A percentile compares a stretch with the other conserved stretches of the same genome.
These are phyloP conservation scores for Colletotrichum tropicale DNA, from an alignment of 2,329 filamentous ascomycete genomes.

Conservation along the genomic window DNA sequence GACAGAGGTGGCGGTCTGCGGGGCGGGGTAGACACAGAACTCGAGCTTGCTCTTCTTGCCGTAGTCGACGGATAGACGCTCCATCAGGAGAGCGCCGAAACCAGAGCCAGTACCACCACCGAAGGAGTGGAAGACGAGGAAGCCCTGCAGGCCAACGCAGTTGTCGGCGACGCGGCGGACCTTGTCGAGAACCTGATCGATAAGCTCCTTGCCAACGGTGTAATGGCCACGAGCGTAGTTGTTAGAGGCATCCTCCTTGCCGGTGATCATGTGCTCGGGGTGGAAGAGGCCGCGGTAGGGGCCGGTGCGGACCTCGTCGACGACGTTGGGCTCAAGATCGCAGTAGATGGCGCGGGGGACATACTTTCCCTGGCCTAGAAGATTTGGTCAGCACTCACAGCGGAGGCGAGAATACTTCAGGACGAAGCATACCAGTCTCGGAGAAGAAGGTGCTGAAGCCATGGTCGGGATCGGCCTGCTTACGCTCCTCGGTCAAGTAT, in stretches of 20 bases:
- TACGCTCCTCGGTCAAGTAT: constrained; percentile 97
- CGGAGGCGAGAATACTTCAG: background rate
- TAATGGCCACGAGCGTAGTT: constrained; percentile 99
- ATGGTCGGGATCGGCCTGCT: constrained; percentile 89
- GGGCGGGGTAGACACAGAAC: constrained; percentile 98
- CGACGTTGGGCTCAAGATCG: constrained; percentile 99
- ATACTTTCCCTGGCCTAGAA: constrained; percentile 92
- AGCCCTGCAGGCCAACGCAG: constrained; percentile 97
- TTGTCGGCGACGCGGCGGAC: constrained; percentile 97
- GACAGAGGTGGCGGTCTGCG: constrained; percentile 94
- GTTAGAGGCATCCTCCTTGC: constrained; percentile 99
- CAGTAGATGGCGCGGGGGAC: constrained; percentile 99
- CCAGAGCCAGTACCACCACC: constrained; percentile 98
- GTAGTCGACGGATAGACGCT: constrained; percentile 98
- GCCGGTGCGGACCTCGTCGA: constrained; percentile 98
- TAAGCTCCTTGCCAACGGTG: constrained; percentile 99
- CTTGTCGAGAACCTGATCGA: constrained; percentile 97
- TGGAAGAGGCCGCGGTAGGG: constrained; percentile 97
- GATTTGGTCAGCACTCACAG: constrained; percentile 1
- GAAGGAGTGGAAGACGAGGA: constrained; percentile 99
- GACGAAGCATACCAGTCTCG: constrained; percentile 79
- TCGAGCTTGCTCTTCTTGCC: constrained; percentile 99
- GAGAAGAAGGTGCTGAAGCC: constrained; percentile 99
- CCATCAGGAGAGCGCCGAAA: constrained; percentile 98
- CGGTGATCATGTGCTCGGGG: constrained; percentile 99